Conservation (phyloP, 345 rosid species). For the Heritiera fomes region DNA sequence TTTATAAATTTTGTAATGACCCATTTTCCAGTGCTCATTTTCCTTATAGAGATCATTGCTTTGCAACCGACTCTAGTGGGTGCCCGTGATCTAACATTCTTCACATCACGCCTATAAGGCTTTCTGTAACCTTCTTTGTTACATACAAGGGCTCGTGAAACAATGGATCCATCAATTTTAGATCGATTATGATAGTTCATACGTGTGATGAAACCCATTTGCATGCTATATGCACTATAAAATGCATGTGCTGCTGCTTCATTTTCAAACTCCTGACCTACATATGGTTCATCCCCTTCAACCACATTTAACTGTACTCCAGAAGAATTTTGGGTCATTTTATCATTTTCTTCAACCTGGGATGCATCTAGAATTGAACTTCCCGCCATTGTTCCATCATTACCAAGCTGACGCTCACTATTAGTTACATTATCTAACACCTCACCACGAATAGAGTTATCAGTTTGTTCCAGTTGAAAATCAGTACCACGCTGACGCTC, state of each 20-base stretch:
- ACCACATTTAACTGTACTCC: slow-evolving; percentile 26
- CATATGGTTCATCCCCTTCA: slow-evolving; percentile 61
- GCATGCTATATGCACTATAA: slow-evolving; percentile 80
- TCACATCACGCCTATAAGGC: slow-evolving; percentile 76
- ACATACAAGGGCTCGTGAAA: slow-evolving; percentile 91
- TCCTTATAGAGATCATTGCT: slow-evolving; percentile 92
- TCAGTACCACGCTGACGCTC: not conserved
- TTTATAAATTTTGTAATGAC: slow-evolving; percentile 80
- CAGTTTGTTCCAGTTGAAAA: slow-evolving; percentile 3
- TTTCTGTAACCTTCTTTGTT: slow-evolving; percentile 89
- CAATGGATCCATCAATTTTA: slow-evolving; percentile 84
- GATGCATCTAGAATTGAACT: slow-evolving; percentile 44
- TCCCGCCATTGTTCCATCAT: slow-evolving; percentile 33
- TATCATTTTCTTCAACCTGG: slow-evolving; percentile 41
- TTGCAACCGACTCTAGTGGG: slow-evolving; percentile 93
- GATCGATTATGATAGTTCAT: slow-evolving; percentile 91
- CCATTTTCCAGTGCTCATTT: slow-evolving; percentile 83
- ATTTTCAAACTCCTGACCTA: slow-evolving; percentile 89
- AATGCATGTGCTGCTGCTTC: slow-evolving; percentile 91
- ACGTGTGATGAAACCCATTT: slow-evolving; percentile 78
- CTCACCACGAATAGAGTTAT: not conserved
- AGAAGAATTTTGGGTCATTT: slow-evolving; percentile 42
- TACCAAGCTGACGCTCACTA: not conserved
- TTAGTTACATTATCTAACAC: not conserved
- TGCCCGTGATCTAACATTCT: slow-evolving; percentile 81